These are phyloP conservation scores for Mycena alexandri DNA, from an alignment of 768 basidiomycete genomes.

Conservation along the genomic window DNA sequence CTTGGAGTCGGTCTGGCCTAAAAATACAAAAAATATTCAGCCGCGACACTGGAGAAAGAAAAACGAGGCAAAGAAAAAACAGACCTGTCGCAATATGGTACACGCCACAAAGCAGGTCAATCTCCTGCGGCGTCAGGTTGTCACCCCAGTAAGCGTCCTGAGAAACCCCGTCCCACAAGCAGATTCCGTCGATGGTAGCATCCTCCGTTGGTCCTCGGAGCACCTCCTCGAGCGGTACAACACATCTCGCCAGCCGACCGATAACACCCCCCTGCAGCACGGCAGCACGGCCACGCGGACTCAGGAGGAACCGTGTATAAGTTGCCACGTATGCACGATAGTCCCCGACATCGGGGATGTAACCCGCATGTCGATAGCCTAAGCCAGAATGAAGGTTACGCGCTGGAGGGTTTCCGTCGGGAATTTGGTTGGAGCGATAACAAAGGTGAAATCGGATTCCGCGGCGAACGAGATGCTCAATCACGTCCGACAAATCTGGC, in stretches of 20 bases:
- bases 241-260: slow-evolving; percentile 4
- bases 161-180: slow-evolving; percentile 16
- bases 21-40: not conserved
- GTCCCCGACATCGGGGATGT: not conserved
- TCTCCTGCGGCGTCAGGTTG: not conserved
- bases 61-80: not conserved
- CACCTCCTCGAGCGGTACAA: not conserved
- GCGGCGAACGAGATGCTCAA: not conserved
- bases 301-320: slow-evolving; percentile 6
- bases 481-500: not conserved
- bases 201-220: slow-evolving; percentile 1
- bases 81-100: slow-evolving; percentile 14
- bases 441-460: not conserved
- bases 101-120: slow-evolving; percentile 11
- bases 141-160: slow-evolving; percentile 4
- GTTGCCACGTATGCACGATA: not conserved
- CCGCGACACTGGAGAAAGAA: too few species aligned
- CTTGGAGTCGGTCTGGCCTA: not conserved
- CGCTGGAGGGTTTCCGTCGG: not conserved
- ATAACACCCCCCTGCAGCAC: slow-evolving; percentile 12
- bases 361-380: not conserved
- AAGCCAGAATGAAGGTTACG: not conserved
- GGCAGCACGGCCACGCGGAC: slow-evolving; percentile 3
- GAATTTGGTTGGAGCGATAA: not conserved
- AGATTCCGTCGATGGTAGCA: not conserved